These are phyloP conservation scores for Gorgonomyces haynaldii DNA, from an alignment of 192 early-diverging fungal species.

Conservation along the genomic window DNA sequence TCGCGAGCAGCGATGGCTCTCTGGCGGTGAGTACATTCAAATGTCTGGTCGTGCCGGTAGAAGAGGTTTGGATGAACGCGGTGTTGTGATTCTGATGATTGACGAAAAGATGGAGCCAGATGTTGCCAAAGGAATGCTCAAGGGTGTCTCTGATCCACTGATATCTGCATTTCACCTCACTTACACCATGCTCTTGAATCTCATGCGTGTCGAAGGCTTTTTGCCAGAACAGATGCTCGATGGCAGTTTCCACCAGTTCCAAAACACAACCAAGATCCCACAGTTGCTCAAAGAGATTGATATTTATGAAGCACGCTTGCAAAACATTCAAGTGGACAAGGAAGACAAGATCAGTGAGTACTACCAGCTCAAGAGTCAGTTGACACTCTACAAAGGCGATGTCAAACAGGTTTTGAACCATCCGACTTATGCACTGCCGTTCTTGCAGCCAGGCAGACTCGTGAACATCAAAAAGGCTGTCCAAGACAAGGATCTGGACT, in stretches of 20 bases:
- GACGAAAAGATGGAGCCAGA: slow-evolving; percentile 90
- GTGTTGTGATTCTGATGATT: slow-evolving; percentile 93
- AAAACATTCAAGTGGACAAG: slow-evolving; percentile 46
- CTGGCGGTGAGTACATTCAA: slow-evolving; percentile 93
- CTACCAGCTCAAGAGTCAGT: slow-evolving; percentile 63
- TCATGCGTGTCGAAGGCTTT: slow-evolving; percentile 88
- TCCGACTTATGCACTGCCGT: slow-evolving; percentile 69
- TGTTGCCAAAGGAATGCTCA: slow-evolving; percentile 88
- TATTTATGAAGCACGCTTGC: slow-evolving; percentile 38
- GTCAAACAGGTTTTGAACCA: slow-evolving; percentile 67
- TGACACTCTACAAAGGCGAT: slow-evolving; percentile 51
- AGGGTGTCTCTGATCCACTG: slow-evolving; percentile 50
- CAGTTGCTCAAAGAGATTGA: slow-evolving; percentile 52
- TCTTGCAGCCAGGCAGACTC: slow-evolving; percentile 75
- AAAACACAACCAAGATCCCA: slow-evolving; percentile 74
- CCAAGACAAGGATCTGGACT: slow-evolving; percentile 43
- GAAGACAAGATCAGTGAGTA: slow-evolving; percentile 63
- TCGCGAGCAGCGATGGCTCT: slow-evolving; percentile 67
- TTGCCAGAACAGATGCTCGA: slow-evolving; percentile 88
- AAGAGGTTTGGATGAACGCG: slow-evolving; percentile 92
- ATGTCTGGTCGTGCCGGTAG: slow-evolving; percentile 98
- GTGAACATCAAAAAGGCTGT: slow-evolving; percentile 34
- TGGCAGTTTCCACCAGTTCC: slow-evolving; percentile 85
- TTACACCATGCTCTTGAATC: slow-evolving; percentile 94
- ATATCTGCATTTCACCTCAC: slow-evolving; percentile 92